Conservation (phyloP, 331 rosid genomes). For the Dryas integrifolia region DNA sequence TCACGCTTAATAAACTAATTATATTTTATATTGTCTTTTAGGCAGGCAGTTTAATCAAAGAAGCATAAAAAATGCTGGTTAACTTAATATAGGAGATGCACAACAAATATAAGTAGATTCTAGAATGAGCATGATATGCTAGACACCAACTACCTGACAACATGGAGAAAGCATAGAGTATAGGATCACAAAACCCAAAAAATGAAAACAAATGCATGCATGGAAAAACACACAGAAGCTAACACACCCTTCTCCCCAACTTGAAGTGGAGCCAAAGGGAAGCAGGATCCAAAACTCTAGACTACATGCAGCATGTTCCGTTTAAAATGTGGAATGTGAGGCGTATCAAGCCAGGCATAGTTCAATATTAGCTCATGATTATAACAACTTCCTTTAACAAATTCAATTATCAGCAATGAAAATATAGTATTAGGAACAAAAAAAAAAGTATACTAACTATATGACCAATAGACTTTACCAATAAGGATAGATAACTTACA, state of each 20-base stretch:
- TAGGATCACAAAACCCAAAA: neutral
- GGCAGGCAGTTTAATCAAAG: neutral
- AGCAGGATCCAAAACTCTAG: neutral
- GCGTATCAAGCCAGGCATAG: neutral
- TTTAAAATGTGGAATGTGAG: neutral
- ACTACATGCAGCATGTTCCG: neutral
- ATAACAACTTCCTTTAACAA: too few species aligned
- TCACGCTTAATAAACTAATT: neutral
- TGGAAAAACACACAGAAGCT: neutral
- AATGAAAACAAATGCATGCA: neutral
- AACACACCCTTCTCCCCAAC: neutral
- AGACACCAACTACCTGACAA: neutral
- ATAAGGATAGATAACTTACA: constrained; percentile 38
- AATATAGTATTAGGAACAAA: neutral
- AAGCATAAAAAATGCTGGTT: neutral
- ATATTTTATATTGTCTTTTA: neutral
- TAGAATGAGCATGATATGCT: neutral
- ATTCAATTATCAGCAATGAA: neutral
- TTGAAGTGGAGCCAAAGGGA: neutral
- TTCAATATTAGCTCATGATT: neutral
- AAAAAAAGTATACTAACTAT: neutral
- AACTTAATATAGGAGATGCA: neutral
- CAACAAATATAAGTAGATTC: neutral
- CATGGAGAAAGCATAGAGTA: neutral
- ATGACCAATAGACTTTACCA: neutral